Evolutionary conservation across 768 basidiomycete species (phyloP).

Genomic region (Sistotremastrum suecicum): DNA sequence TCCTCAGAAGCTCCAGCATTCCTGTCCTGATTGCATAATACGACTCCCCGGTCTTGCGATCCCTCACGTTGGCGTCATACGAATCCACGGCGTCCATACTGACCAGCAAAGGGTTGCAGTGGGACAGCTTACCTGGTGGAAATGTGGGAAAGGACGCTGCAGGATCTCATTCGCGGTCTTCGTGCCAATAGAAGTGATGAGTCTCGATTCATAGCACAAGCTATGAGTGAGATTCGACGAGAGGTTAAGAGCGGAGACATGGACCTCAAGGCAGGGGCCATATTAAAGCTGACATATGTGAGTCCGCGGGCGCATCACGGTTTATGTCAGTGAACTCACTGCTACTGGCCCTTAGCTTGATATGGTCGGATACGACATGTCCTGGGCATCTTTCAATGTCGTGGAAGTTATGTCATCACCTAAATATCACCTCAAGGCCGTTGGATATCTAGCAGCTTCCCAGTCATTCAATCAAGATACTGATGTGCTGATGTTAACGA

Average conservation of each 20-base stretch:
- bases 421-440: constrained; percentile 81
- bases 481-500: constrained; percentile 94
- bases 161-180: constrained; percentile 89
- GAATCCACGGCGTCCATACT: no score
- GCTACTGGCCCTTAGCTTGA: constrained; percentile 55
- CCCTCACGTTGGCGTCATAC: no score
- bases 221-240: constrained; percentile 84
- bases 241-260: constrained; percentile 92
- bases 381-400: constrained; percentile 93
- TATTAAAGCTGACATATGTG: constrained; percentile 94
- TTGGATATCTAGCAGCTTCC: constrained; percentile 88
- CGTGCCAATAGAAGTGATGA: constrained; percentile 94
- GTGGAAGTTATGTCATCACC: constrained; percentile 97
- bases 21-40: no score
- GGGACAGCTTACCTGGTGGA: neutral
- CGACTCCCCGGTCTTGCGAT: no score
- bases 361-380: constrained; percentile 93
- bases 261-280: constrained; percentile 90
- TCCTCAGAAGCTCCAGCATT: no score
- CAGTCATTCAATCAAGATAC: constrained; percentile 90
- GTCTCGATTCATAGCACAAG: constrained; percentile 79
- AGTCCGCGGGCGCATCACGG: constrained; percentile 20
- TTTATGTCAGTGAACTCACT: constrained; percentile 5
- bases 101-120: no score
- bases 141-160: constrained; percentile 96